Conservation (phyloP, 2,329 filamentous ascomycete species). For the Clarireedia homoeocarpa region DNA sequence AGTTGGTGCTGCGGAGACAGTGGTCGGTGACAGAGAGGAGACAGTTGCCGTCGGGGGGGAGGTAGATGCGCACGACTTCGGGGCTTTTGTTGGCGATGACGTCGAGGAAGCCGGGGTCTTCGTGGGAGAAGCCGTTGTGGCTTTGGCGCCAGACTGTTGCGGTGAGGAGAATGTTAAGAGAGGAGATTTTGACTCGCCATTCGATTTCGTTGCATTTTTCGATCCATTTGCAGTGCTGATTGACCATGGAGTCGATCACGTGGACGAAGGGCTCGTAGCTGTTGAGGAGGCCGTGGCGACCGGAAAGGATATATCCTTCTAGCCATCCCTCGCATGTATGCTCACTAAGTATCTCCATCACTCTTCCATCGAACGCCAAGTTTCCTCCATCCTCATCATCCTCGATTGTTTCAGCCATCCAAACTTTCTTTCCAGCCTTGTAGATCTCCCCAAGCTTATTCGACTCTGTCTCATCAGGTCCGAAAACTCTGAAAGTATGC, state of each 20-base stretch:
- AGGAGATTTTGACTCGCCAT: constrained; percentile 66
- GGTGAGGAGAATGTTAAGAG: constrained; percentile 72
- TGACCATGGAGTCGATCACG: constrained; percentile 79
- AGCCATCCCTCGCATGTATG: constrained; percentile 76
- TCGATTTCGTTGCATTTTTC: constrained; percentile 75
- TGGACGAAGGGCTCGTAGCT: constrained; percentile 80
- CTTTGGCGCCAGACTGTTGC: constrained; percentile 72
- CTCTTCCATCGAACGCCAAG: constrained; percentile 56
- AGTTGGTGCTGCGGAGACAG: constrained; percentile 65
- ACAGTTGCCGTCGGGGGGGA: constrained; percentile 73
- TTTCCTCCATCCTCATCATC: constrained; percentile 71
- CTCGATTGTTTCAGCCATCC: constrained; percentile 71
- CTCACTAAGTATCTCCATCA: constrained; percentile 81
- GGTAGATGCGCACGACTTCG: constrained; percentile 72
- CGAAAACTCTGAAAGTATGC: constrained; percentile 66
- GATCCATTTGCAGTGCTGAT: constrained; percentile 80
- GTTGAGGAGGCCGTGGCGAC: constrained; percentile 65
- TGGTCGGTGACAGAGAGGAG: constrained; percentile 70
- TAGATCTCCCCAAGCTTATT: constrained; percentile 71
- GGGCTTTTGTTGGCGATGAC: constrained; percentile 74
- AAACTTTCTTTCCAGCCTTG: constrained; percentile 68
- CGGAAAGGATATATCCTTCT: constrained; percentile 69
- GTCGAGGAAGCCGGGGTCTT: constrained; percentile 73
- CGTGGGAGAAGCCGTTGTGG: constrained; percentile 59
- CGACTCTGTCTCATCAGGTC: constrained; percentile 73